Evolutionary conservation across 306 rosid species (phyloP), one percentile per base, ranked within the genome.

Genomic region (Heteromeles arbutifolia): DNA sequence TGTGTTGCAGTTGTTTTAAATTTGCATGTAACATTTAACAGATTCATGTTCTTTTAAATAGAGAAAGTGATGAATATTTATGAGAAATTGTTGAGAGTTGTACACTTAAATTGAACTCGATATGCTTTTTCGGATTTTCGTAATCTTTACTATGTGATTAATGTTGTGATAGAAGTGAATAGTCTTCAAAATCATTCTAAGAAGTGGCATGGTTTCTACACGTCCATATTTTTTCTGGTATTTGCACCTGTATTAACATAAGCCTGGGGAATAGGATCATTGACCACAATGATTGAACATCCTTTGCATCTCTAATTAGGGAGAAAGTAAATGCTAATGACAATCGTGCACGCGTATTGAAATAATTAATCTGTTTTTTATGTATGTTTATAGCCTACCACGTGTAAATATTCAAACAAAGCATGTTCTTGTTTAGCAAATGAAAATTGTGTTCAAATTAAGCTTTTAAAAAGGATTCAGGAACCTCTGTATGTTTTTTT

Each of bases 241-340:
- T 73, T 65, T 64, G 24, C 65, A 29, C 25, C 25, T 10, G 8
- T 6, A 63, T 63, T 63, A 65, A 59, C 34, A 61, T 64, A 32
- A 65, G 45, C 28, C 77, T 26, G 45, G 28, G 22, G 45, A 74
- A 28, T 74, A 43, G 77, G 77, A 61, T 73, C 59, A 26, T 28
- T 61, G 43, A 59, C 44, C 26, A 26, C 21, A 19, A 17, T 43
- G 21, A 11, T 58, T 59, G 67, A 39, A 39, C 31, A 34, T 72
- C 67, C n/a, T 9, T 39, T 72, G 65, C 21, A 4, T n/a, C 25
- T 13, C 26, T 70, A 31, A n/a, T 69, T 69, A 44, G 58, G 17
- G n/a, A 29, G 9, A 29, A 29, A 7, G 12, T 3, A 32, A 70
- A 31, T 19, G 14, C 25, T 34, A 65, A 8, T 4, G 45, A 32